phyloP scores from a whole-genome alignment of 1,284 basidiomycete species.

The Rhodotorula sp. region DNA sequence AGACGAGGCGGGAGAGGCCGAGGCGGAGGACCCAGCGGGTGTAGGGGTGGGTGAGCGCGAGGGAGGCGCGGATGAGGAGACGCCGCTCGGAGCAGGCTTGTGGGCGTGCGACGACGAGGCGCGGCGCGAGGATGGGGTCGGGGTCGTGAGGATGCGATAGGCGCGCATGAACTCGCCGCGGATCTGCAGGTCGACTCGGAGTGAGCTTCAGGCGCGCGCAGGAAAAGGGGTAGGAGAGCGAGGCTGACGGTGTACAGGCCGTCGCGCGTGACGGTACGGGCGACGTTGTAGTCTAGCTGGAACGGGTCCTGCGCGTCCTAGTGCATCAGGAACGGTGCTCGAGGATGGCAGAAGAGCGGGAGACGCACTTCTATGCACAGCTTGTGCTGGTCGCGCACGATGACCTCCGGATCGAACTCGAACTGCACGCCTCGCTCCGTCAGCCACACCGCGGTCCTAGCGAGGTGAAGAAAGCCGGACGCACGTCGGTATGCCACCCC shows the following conservation, averaged over 20 bases:
- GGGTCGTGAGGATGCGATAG: conserved; percentile 58
- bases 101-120: no score
- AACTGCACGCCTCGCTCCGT: conserved; percentile 35
- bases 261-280: conserved; percentile 93
- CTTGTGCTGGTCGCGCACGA: conserved; percentile 84
- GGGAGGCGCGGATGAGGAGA: no score
- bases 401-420: conserved; percentile 57
- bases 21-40: no score
- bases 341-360: background rate
- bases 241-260: conserved; percentile 82
- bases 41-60: no score
- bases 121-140: conserved; percentile 13
- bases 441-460: background rate
- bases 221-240: background rate
- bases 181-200: conserved; percentile 62
- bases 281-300: conserved; percentile 91
- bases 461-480: conserved; percentile 44
- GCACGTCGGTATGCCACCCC: conserved; percentile 89
- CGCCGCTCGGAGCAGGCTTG: no score
- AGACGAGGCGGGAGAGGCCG: background rate
- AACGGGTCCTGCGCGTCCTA: conserved; percentile 76
- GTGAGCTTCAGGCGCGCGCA: background rate
- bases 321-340: background rate
- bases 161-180: conserved; percentile 99
- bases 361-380: conserved; percentile 82